These are phyloP conservation scores for Phaeophleospora eucalypticola DNA, from an alignment of 2,329 filamentous ascomycete species.

Conservation along the genomic window DNA sequence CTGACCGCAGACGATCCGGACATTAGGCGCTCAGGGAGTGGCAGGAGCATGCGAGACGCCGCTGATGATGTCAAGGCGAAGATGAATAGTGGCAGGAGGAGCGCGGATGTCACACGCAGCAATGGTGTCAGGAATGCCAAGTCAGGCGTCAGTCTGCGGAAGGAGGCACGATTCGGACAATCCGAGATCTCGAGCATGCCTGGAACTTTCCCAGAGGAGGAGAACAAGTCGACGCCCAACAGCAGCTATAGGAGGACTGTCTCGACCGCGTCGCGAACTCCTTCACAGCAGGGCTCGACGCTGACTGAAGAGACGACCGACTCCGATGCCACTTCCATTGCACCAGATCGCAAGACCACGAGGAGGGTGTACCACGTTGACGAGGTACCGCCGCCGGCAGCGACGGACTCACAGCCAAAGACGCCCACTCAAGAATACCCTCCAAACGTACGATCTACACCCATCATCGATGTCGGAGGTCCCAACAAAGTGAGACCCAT, in stretches of 20 bases:
- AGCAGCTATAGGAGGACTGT: slow-evolving; percentile 33
- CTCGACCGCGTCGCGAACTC: slow-evolving; percentile 25
- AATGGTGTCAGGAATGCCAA: slow-evolving; percentile 36
- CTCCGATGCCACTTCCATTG: slow-evolving; percentile 45
- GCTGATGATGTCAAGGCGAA: slow-evolving; percentile 36
- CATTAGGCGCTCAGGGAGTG: slow-evolving; percentile 42
- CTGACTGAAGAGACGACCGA: slow-evolving; percentile 41
- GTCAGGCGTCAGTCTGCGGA: slow-evolving; percentile 42
- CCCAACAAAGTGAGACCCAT: slow-evolving; percentile 42
- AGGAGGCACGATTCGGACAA: slow-evolving; percentile 34
- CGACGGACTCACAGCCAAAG: slow-evolving; percentile 43
- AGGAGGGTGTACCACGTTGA: slow-evolving; percentile 25
- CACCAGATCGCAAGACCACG: slow-evolving; percentile 36
- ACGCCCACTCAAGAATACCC: slow-evolving; percentile 41
- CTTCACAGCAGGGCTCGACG: slow-evolving; percentile 37
- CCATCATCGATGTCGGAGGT: slow-evolving; percentile 41
- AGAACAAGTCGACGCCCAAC: slow-evolving; percentile 38
- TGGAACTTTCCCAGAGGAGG: slow-evolving; percentile 30
- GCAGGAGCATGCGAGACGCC: slow-evolving; percentile 40
- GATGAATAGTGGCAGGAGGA: slow-evolving; percentile 38
- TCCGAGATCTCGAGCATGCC: slow-evolving; percentile 42
- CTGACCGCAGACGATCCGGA: slow-evolving; percentile 44
- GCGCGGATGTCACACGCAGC: slow-evolving; percentile 38
- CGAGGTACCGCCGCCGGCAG: slow-evolving; percentile 39
- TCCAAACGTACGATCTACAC: slow-evolving; percentile 33